phyloP scores from a whole-genome alignment of 441 rosid genomes.

The Omphalea diandra region DNA sequence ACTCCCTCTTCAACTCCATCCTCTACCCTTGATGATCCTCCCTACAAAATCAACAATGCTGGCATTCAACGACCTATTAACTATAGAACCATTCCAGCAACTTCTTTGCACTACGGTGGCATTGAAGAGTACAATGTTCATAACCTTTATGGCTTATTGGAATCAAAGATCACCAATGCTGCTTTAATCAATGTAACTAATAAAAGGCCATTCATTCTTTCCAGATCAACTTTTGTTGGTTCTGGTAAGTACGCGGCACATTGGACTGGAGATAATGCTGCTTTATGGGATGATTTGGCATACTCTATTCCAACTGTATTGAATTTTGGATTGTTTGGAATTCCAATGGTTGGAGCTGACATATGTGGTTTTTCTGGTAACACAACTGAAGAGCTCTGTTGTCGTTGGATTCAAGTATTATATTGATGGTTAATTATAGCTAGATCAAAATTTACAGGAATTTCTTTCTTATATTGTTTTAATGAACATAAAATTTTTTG shows the following conservation, averaged over 20 bases:
- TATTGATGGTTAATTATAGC: no score
- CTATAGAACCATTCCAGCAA: constrained; percentile 48
- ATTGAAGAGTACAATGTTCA: constrained; percentile 62
- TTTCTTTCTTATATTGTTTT: not conserved
- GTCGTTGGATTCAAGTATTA: constrained; percentile 85
- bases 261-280: constrained; percentile 79
- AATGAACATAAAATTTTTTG: not conserved
- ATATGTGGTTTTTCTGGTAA: constrained; percentile 60
- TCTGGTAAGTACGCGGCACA: constrained; percentile 85
- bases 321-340: constrained; percentile 70
- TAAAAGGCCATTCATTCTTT: constrained; percentile 69
- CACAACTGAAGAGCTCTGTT: constrained; percentile 71
- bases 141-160: constrained; percentile 67
- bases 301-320: constrained; percentile 58
- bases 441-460: no score
- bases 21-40: constrained; percentile 65
- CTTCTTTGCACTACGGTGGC: constrained; percentile 57
- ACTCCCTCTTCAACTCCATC: constrained; percentile 41
- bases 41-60: constrained; percentile 62
- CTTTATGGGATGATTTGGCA: constrained; percentile 66
- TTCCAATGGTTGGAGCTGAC: constrained; percentile 89
- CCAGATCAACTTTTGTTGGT: constrained; percentile 71
- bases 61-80: constrained; percentile 36
- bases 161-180: constrained; percentile 54
- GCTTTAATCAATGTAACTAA: constrained; percentile 47